Evolutionary conservation across 75 land plant genomes (phyloP).

Genomic region (Cupressus sempervirens): DNA sequence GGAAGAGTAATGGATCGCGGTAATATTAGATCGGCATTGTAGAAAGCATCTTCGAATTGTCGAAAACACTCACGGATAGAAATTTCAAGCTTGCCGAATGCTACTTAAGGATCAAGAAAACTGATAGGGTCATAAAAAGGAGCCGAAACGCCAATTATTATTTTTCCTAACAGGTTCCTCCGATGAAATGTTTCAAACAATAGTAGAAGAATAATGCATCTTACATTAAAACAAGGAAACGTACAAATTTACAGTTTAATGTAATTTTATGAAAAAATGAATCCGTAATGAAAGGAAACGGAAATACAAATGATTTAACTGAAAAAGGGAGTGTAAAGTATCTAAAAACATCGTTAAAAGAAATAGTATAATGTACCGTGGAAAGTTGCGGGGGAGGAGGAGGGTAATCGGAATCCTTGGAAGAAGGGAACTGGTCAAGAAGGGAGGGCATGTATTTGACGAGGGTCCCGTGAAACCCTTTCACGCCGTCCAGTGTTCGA

Average conservation of each 20-base stretch:
- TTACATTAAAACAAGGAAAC: too few relatives aligned
- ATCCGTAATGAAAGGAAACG: neutral
- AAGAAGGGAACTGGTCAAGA: slow-evolving; percentile 83
- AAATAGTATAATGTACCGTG: slow-evolving; percentile 32
- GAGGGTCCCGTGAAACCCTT: slow-evolving; percentile 69
- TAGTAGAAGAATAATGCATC: neutral
- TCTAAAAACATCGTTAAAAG: too few relatives aligned
- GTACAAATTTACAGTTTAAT: too few relatives aligned
- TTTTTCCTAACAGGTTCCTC: too few relatives aligned
- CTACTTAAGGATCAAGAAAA: neutral
- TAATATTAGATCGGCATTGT: too few relatives aligned
- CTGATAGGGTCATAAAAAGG: neutral
- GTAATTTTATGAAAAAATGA: neutral
- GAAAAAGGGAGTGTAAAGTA: neutral
- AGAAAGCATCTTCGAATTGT: neutral
- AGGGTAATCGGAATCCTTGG: slow-evolving; percentile 46
- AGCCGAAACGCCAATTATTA: neutral
- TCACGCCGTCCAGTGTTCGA: slow-evolving; percentile 53
- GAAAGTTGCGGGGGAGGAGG: slow-evolving; percentile 96
- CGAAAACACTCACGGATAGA: neutral
- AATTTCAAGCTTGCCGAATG: neutral
- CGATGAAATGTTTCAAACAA: too few relatives aligned
- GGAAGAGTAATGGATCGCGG: too few relatives aligned
- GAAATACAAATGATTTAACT: neutral
- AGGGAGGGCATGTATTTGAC: slow-evolving; percentile 66